Conservation (phyloP, 2,329 filamentous ascomycete species). For the Beauveria bassiana region DNA sequence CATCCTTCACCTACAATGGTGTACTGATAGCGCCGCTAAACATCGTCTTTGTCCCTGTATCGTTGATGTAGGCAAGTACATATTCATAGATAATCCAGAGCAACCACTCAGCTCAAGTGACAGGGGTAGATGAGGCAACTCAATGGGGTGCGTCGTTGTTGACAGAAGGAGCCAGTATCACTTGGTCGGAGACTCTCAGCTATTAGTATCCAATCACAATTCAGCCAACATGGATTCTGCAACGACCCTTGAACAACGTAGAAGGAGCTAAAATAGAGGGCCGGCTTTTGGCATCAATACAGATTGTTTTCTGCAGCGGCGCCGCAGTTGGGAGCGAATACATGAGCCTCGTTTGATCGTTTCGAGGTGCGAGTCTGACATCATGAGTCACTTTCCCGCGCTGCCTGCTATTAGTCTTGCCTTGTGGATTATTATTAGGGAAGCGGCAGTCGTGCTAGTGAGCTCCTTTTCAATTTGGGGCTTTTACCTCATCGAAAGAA, state of each 20-base stretch:
- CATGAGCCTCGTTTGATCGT: conserved; percentile 7
- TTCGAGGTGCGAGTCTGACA: not conserved
- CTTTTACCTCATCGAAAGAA: not conserved
- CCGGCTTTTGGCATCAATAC: conserved; percentile 15
- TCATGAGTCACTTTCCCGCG: conserved; percentile 8
- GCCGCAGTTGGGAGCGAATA: conserved; percentile 14
- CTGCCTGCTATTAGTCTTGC: not conserved
- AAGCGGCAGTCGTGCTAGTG: not conserved
- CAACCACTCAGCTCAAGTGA: not conserved
- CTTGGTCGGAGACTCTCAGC: conserved; percentile 3
- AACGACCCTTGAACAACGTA: not conserved
- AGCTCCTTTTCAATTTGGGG: not conserved
- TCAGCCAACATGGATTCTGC: not conserved
- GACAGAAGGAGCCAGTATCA: not conserved
- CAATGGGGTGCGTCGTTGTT: not conserved
- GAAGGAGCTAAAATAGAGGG: not conserved
- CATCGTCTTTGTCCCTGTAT: not conserved
- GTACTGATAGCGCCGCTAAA: not conserved
- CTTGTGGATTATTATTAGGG: not conserved
- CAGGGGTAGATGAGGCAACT: not conserved
- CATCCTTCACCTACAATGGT: not conserved
- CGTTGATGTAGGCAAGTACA: not conserved
- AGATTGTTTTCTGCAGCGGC: conserved; percentile 10
- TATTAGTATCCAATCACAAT: not conserved
- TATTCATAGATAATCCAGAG: not conserved